These are phyloP conservation scores for Glaciozyma antarctica DNA, from an alignment of 768 basidiomycete species.

Conservation along the genomic window DNA sequence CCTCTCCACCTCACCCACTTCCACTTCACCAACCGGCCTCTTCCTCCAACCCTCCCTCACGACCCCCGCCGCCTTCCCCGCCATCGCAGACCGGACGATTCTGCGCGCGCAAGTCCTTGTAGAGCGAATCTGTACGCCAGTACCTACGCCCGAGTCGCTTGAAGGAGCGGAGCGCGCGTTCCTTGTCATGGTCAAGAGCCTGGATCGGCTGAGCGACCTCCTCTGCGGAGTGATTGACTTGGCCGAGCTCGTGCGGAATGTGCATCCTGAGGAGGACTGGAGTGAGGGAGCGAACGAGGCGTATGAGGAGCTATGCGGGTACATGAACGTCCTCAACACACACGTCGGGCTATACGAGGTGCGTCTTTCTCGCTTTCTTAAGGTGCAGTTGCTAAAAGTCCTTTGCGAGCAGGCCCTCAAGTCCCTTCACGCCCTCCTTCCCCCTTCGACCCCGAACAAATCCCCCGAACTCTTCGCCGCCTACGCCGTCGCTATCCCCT, in stretches of 20 bases:
- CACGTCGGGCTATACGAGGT: slow-evolving; percentile 57
- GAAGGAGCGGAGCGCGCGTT: slow-evolving; percentile 49
- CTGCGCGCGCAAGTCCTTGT: slow-evolving; percentile 72
- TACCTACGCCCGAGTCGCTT: slow-evolving; percentile 26
- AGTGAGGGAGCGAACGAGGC: slow-evolving; percentile 70
- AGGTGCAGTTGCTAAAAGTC: not conserved
- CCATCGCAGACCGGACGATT: slow-evolving; percentile 68
- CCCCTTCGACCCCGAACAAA: slow-evolving; percentile 23
- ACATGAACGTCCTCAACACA: slow-evolving; percentile 95
- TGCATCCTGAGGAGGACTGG: slow-evolving; percentile 81
- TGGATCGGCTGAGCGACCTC: slow-evolving; percentile 92
- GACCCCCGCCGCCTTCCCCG: slow-evolving; percentile 57
- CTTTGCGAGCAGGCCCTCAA: slow-evolving; percentile 35
- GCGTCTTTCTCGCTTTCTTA: not conserved
- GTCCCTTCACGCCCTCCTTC: slow-evolving; percentile 30
- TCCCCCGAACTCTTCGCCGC: slow-evolving; percentile 34
- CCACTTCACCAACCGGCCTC: slow-evolving; percentile 50
- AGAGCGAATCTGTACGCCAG: slow-evolving; percentile 52
- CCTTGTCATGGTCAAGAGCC: slow-evolving; percentile 60
- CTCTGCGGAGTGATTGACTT: slow-evolving; percentile 94
- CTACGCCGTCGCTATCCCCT: slow-evolving; percentile 67
- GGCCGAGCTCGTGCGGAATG: slow-evolving; percentile 83
- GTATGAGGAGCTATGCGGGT: slow-evolving; percentile 86
- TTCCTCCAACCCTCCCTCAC: slow-evolving; percentile 71
- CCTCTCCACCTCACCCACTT: not conserved